These are phyloP conservation scores for Sporobolomyces phaffii DNA, from an alignment of 768 basidiomycete species.

Conservation along the genomic window DNA sequence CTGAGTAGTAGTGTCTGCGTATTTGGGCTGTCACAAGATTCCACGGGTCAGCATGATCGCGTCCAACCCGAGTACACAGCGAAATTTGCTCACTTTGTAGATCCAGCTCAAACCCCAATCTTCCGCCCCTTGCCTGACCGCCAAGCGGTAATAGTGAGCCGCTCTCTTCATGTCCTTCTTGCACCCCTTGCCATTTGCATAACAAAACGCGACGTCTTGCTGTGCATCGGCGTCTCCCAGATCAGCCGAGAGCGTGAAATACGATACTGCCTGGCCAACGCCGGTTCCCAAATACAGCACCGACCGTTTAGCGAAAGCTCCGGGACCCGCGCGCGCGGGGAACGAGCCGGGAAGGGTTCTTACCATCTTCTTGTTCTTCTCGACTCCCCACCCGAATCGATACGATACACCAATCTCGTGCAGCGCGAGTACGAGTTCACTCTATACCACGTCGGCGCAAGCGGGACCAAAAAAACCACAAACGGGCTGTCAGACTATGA, in stretches of 20 bases:
- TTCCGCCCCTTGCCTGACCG: constrained; percentile 50
- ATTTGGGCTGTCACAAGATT: constrained; percentile 18
- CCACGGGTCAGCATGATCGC: no score
- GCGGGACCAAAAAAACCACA: no score
- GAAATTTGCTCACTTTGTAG: constrained; percentile 79
- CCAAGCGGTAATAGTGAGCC: constrained; percentile 81
- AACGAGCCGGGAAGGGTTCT: no score
- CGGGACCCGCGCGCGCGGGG: no score
- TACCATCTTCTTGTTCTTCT: constrained; percentile 80
- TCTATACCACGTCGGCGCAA: no score
- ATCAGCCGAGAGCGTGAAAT: constrained; percentile 73
- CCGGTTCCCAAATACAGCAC: no score
- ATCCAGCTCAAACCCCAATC: constrained; percentile 44
- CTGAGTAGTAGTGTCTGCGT: constrained; percentile 7
- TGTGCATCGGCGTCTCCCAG: constrained; percentile 84
- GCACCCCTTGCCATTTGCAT: constrained; percentile 78
- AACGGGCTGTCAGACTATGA: no score
- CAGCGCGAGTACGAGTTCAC: constrained; percentile 77
- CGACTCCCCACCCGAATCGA: constrained; percentile 84
- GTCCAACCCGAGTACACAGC: no score
- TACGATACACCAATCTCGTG: constrained; percentile 91
- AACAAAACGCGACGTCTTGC: constrained; percentile 74
- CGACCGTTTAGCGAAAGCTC: no score
- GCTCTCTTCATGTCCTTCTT: constrained; percentile 82
- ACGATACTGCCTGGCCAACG: constrained; percentile 46